These are phyloP conservation scores for Pseudocercospora fuligena DNA, from an alignment of 2,329 filamentous ascomycete genomes.

Conservation along the genomic window DNA sequence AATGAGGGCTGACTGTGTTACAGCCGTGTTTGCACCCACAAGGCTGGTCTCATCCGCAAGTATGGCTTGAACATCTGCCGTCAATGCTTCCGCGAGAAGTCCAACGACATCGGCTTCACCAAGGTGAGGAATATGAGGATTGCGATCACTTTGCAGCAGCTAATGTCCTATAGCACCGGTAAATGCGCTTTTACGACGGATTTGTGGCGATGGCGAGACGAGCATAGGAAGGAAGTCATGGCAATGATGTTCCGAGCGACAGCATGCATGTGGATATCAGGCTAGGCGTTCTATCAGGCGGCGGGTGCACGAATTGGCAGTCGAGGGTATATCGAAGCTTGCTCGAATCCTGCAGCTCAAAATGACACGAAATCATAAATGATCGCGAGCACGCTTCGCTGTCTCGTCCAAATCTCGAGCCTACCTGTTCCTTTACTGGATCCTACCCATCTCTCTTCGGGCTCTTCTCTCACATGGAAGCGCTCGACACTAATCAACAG, in stretches of 20 bases:
- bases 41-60: constrained; percentile 99
- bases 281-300: constrained; percentile 29
- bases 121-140: constrained; percentile 55
- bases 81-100: constrained; percentile 74
- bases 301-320: constrained; percentile 19
- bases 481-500: background rate
- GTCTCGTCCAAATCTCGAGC: background rate
- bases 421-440: background rate
- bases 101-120: constrained; percentile 69
- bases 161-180: constrained; percentile 40
- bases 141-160: background rate
- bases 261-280: constrained; percentile 27
- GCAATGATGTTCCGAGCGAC: constrained; percentile 15
- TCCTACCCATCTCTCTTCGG: background rate
- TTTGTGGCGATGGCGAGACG: constrained; percentile 16
- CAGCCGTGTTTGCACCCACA: constrained; percentile 89
- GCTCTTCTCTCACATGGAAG: background rate
- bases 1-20: constrained; percentile 34
- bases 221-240: constrained; percentile 15
- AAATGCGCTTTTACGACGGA: constrained; percentile 29
- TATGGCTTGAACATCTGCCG: constrained; percentile 89
- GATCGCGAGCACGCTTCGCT: background rate
- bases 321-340: constrained; percentile 16
- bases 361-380: constrained; percentile 20
- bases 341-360: constrained; percentile 24